Conservation (phyloP, 129 eudicot species). For the Calendula officinalis region DNA sequence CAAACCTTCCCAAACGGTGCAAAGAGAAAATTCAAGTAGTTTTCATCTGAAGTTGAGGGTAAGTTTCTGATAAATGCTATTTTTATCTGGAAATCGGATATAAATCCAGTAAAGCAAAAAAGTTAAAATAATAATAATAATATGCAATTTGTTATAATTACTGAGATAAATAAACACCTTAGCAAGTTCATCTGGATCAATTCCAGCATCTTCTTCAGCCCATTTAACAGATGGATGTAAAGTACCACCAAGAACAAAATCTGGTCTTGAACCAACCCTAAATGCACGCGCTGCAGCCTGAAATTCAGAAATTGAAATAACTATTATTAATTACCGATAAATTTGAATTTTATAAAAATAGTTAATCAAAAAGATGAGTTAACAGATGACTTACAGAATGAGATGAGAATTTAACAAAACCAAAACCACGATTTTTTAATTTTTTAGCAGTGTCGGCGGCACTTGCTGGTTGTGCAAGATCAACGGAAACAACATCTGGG, state of each 20-base stretch:
- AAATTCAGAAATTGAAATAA: conserved; percentile 42
- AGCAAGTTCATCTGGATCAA: conserved; percentile 63
- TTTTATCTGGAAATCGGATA: conserved; percentile 49
- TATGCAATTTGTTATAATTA: neutral
- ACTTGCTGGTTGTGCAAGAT: conserved; percentile 48
- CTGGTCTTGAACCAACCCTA: conserved; percentile 58
- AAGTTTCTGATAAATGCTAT: conserved; percentile 75
- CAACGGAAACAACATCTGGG: conserved; percentile 72
- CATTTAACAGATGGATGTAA: conserved; percentile 79
- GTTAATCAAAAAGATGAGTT: neutral
- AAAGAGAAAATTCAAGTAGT: conserved; percentile 58
- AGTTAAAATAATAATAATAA: conserved; percentile 6
- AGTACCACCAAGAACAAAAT: conserved; percentile 62
- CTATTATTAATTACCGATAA: conserved; percentile 30
- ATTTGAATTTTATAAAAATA: too few relatives aligned
- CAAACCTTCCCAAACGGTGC: conserved; percentile 65
- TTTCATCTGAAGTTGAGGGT: conserved; percentile 63
- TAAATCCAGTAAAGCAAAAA: neutral
- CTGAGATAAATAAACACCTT: conserved; percentile 43
- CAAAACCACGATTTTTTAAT: conserved; percentile 80
- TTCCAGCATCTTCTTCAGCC: conserved; percentile 73
- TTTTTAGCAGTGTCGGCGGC: conserved; percentile 50
- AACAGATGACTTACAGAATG: conserved; percentile 69
- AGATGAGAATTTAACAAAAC: conserved; percentile 74
- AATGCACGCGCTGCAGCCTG: conserved; percentile 92